Evolutionary conservation across 768 basidiomycete genomes (phyloP).

Genomic region (Sporobolomyces roseus): DNA sequence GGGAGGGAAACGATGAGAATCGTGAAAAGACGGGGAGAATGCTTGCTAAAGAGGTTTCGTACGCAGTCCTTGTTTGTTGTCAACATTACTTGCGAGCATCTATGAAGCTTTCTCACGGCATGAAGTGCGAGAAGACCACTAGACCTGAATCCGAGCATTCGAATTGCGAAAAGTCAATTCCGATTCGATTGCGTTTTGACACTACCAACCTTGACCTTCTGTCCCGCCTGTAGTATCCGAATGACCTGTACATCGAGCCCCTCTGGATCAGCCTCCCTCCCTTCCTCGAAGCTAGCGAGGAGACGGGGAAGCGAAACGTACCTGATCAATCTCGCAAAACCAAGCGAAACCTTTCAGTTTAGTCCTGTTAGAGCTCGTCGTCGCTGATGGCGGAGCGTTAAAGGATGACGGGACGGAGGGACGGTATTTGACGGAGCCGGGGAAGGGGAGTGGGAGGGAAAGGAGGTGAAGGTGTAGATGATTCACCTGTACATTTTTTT

Average conservation of each 20-base stretch:
- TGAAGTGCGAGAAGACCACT: no score
- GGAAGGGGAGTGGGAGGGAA: conserved; percentile 36
- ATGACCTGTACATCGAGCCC: not conserved
- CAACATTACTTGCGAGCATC: no score
- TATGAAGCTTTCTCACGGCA: no score
- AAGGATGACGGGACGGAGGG: conserved; percentile 1
- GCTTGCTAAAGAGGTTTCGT: not conserved
- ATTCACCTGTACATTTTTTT: conserved; percentile 22
- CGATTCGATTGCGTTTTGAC: no score
- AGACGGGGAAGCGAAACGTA: not conserved
- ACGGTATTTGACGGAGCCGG: conserved; percentile 34
- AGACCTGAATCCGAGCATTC: no score
- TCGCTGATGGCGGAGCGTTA: not conserved
- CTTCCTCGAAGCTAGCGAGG: no score
- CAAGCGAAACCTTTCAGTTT: conserved; percentile 34
- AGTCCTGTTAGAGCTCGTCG: not conserved
- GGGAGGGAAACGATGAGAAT: not conserved
- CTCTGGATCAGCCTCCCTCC: no score
- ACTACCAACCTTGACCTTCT: conserved; percentile 23
- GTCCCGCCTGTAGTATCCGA: conserved; percentile 15
- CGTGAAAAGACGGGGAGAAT: not conserved
- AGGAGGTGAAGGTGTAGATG: conserved; percentile 43
- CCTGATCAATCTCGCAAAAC: conserved; percentile 37
- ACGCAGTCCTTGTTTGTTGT: not conserved
- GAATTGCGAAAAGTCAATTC: no score